Evolutionary conservation across 805 yeast species (phyloP).

Genomic region (Candida broadrunensis): DNA sequence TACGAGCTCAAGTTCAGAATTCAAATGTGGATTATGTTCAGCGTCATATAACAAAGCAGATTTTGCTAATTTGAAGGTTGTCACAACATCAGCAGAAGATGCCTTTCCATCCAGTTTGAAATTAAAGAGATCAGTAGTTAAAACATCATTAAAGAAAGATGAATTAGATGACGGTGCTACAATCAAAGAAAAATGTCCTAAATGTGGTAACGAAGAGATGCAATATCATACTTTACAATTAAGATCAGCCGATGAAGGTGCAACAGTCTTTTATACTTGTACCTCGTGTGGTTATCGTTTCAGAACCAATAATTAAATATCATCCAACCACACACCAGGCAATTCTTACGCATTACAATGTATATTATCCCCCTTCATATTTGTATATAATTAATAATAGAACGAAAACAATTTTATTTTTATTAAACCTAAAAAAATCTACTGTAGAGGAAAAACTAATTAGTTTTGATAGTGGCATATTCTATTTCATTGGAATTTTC

Average conservation of each 20-base stretch:
- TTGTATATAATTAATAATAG: too few relatives aligned
- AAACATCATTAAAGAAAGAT: slow-evolving; percentile 70
- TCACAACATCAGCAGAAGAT: slow-evolving; percentile 83
- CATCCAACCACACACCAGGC: too few relatives aligned
- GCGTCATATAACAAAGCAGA: slow-evolving; percentile 43
- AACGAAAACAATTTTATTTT: too few relatives aligned
- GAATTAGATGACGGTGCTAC: slow-evolving; percentile 95
- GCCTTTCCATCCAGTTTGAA: slow-evolving; percentile 89
- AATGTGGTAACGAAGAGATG: slow-evolving; percentile 98
- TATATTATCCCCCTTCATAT: too few relatives aligned
- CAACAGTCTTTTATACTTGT: slow-evolving; percentile 97
- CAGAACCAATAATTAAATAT: slow-evolving; percentile 78
- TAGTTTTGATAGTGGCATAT: slow-evolving; percentile 48
- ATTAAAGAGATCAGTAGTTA: slow-evolving; percentile 84
- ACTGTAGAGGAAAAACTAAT: slow-evolving; percentile 5
- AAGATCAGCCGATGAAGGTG: slow-evolving; percentile 99
- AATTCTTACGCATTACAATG: neutral
- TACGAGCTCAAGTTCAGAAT: slow-evolving; percentile 42
- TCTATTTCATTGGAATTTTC: slow-evolving; percentile 83
- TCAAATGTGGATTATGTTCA: slow-evolving; percentile 56
- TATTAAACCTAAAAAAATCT: too few relatives aligned
- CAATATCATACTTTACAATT: slow-evolving; percentile 94
- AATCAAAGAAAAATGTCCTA: slow-evolving; percentile 96
- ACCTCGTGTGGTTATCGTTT: slow-evolving; percentile 88
- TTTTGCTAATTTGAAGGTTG: slow-evolving; percentile 78